Percentiles rank a stretch among this genome's conserved stretches.
Evolutionary conservation across 106 monocot species (phyloP).

Genomic region (Gastrodia elata): DNA sequence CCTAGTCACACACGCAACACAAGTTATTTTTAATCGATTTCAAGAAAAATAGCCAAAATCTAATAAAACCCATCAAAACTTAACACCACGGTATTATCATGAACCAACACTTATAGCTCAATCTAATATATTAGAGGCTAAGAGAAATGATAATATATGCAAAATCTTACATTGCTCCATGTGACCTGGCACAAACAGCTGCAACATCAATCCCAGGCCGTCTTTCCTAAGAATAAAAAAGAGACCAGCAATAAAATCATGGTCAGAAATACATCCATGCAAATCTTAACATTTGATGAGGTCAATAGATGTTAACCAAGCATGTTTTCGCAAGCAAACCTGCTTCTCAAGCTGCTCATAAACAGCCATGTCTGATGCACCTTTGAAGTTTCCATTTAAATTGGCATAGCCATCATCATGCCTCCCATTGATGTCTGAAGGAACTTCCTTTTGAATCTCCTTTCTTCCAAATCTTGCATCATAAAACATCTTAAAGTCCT

Average conservation of each 20-base stretch:
- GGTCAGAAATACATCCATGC: background rate
- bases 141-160: background rate
- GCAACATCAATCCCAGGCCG: slow-evolving; percentile 11
- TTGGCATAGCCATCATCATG: slow-evolving; percentile 10
- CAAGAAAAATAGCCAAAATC: background rate
- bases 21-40: background rate
- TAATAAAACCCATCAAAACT: background rate
- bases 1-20: too few species aligned
- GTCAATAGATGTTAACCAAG: background rate
- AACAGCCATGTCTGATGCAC: slow-evolving; percentile 37
- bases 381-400: slow-evolving; percentile 17
- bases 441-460: slow-evolving; percentile 23
- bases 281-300: background rate
- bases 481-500: slow-evolving; percentile 61
- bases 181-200: slow-evolving; percentile 14
- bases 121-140: background rate
- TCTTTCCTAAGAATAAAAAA: slow-evolving; percentile 13
- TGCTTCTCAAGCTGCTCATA: slow-evolving; percentile 64
- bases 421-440: slow-evolving; percentile 7
- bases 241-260: background rate
- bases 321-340: slow-evolving; percentile 16
- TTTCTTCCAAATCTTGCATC: slow-evolving; percentile 34
- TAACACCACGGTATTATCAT: background rate
- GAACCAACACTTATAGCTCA: background rate
- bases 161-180: slow-evolving; percentile 33